A percentile compares a stretch with the other conserved stretches of the same genome.
Evolutionary conservation across 805 yeast species (phyloP).

Genomic region (Yarrowia yakushimensis): DNA sequence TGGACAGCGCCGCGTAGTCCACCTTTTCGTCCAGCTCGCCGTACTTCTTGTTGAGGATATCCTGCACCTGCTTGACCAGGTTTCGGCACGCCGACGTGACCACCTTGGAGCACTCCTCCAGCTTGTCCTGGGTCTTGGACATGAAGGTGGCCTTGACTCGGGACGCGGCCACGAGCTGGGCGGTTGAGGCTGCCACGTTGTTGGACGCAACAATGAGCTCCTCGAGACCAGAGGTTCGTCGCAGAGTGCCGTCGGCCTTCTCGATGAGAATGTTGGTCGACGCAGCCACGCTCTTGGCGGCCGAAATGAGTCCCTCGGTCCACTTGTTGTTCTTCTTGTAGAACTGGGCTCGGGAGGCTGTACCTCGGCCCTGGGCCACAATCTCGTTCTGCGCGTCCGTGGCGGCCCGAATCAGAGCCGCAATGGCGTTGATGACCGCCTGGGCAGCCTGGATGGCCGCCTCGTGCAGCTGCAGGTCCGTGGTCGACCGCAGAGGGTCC

Average conservation of each 20-base stretch:
- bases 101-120: slow-evolving; percentile 63
- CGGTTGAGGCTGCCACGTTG: slow-evolving; percentile 89
- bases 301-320: slow-evolving; percentile 91
- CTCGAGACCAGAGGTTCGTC: slow-evolving; percentile 63
- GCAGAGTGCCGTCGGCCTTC: slow-evolving; percentile 81
- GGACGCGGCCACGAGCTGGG: slow-evolving; percentile 87
- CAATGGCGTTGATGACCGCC: slow-evolving; percentile 75
- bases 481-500: slow-evolving; percentile 51
- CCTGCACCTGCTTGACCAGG: slow-evolving; percentile 67
- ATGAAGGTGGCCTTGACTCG: slow-evolving; percentile 76
- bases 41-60: slow-evolving; percentile 41
- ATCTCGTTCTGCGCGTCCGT: slow-evolving; percentile 80
- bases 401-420: slow-evolving; percentile 66
- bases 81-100: slow-evolving; percentile 75
- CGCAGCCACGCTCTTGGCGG: slow-evolving; percentile 80
- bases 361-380: slow-evolving; percentile 65
- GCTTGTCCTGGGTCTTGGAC: slow-evolving; percentile 69
- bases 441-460: slow-evolving; percentile 75
- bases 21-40: slow-evolving; percentile 39
- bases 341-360: slow-evolving; percentile 64
- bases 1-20: slow-evolving; percentile 64
- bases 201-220: slow-evolving; percentile 85
- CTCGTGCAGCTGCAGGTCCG: slow-evolving; percentile 66
- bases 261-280: slow-evolving; percentile 77
- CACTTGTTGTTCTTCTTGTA: slow-evolving; percentile 85